Evolutionary conservation across 2,329 filamentous ascomycete species (phyloP).

Genomic region (Nemania sp.): DNA sequence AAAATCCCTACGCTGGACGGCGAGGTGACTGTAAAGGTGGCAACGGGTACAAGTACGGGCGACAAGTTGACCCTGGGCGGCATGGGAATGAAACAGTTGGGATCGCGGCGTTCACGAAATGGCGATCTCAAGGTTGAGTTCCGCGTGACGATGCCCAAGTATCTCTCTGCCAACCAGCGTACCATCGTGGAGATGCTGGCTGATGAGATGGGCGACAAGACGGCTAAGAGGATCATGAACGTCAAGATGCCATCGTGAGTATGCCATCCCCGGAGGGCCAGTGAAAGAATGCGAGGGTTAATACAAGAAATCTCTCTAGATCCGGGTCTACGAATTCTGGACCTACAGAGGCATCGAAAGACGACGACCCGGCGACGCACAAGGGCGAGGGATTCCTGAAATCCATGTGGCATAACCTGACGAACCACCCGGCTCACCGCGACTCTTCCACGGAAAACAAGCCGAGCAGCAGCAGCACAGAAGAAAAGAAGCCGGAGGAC

Average conservation of each 20-base stretch:
- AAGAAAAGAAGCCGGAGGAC: constrained; percentile 14
- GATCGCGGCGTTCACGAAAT: constrained; percentile 64
- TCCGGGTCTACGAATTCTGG: constrained; percentile 23
- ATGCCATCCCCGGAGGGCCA: not conserved
- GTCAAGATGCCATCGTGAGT: constrained; percentile 60
- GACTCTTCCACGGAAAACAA: constrained; percentile 34
- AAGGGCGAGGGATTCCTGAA: constrained; percentile 90
- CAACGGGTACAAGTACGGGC: constrained; percentile 88
- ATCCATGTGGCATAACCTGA: constrained; percentile 89
- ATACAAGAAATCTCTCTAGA: constrained; percentile 21
- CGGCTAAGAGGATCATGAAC: constrained; percentile 90
- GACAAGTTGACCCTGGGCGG: constrained; percentile 87
- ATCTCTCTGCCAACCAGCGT: constrained; percentile 85
- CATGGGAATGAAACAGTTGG: constrained; percentile 91
- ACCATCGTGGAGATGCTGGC: constrained; percentile 94
- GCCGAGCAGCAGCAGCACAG: constrained; percentile 27
- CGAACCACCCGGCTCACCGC: constrained; percentile 68
- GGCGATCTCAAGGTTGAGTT: constrained; percentile 94
- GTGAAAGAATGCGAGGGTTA: constrained; percentile 11
- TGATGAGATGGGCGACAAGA: constrained; percentile 93
- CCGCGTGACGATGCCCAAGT: constrained; percentile 94
- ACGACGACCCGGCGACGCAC: constrained; percentile 54
- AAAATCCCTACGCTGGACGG: constrained; percentile 88
- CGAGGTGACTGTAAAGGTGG: constrained; percentile 86
- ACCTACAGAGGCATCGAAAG: constrained; percentile 30